Evolutionary conservation across 306 rosid genomes (phyloP).

Genomic region (Coriaria nepalensis): DNA sequence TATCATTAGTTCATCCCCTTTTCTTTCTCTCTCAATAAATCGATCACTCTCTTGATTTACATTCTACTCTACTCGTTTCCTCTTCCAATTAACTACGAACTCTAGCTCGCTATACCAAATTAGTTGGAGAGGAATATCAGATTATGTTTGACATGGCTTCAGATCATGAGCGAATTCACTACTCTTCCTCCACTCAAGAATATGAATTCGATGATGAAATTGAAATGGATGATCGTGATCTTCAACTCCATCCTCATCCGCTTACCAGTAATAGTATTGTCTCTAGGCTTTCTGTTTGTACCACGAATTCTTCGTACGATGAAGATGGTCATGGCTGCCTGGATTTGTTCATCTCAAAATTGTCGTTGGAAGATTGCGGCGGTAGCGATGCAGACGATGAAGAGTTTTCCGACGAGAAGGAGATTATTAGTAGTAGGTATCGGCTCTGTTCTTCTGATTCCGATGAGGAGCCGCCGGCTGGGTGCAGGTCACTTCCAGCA

Average conservation of each 20-base stretch:
- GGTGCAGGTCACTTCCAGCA: slow-evolving; percentile 43
- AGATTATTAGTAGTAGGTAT: slow-evolving; percentile 10
- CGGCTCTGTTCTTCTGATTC: slow-evolving; percentile 31
- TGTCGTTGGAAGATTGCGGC: slow-evolving; percentile 48
- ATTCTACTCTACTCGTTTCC: too few species aligned
- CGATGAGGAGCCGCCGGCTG: slow-evolving; percentile 26
- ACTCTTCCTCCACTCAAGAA: slow-evolving; percentile 25
- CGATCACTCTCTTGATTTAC: too few species aligned
- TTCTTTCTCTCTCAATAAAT: too few species aligned
- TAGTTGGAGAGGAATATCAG: too few species aligned
- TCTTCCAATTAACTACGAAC: too few species aligned
- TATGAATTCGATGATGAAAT: slow-evolving; percentile 30
- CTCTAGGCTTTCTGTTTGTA: slow-evolving; percentile 61
- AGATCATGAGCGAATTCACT: slow-evolving; percentile 20
- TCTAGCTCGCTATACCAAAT: too few species aligned
- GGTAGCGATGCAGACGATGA: slow-evolving; percentile 36
- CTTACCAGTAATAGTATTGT: slow-evolving; percentile 10
- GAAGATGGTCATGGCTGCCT: slow-evolving; percentile 16
- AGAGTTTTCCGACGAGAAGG: slow-evolving; percentile 19
- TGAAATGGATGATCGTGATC: slow-evolving; percentile 16
- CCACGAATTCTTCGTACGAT: slow-evolving; percentile 20
- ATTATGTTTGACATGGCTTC: slow-evolving; percentile 27
- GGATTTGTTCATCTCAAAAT: slow-evolving; percentile 25
- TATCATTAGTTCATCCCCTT: too few species aligned
- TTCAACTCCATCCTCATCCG: slow-evolving; percentile 16